These are phyloP conservation scores for Rhodomyrtus psidioides DNA, from an alignment of 441 rosid genomes.

Conservation along the genomic window DNA sequence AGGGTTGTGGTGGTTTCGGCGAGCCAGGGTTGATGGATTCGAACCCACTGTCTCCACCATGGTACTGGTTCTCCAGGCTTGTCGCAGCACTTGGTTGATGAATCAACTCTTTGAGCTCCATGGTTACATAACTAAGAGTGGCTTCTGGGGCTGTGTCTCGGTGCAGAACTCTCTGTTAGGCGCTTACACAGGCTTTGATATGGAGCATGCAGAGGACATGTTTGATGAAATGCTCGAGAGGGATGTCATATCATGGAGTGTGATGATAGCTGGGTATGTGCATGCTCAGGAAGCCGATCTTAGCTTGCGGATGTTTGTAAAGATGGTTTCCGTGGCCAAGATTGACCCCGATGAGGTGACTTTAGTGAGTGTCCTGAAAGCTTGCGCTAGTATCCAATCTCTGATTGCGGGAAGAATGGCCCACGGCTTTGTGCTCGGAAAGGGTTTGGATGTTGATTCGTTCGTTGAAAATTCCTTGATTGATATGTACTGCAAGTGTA, in stretches of 20 bases:
- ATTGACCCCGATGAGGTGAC: constrained; percentile 34
- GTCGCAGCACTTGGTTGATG: constrained; percentile 11
- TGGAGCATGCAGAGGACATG: constrained; percentile 21
- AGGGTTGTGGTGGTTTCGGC: constrained; percentile 43
- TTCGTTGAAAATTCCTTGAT: constrained; percentile 41
- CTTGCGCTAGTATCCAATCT: constrained; percentile 24
- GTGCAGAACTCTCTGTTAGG: constrained; percentile 54
- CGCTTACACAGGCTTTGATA: constrained; percentile 21
- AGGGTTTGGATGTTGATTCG: constrained; percentile 32
- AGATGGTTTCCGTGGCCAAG: constrained; percentile 25
- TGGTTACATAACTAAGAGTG: constrained; percentile 38
- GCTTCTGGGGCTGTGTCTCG: constrained; percentile 26
- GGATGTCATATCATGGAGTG: constrained; percentile 58
- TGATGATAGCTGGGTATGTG: constrained; percentile 36
- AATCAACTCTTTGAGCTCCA: constrained; percentile 31
- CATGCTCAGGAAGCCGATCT: constrained; percentile 20
- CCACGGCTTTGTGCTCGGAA: constrained; percentile 36
- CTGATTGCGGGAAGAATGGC: constrained; percentile 29
- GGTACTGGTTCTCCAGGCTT: constrained; percentile 47
- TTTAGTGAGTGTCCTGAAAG: constrained; percentile 42
- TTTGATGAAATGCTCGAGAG: constrained; percentile 48
- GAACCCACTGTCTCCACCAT: constrained; percentile 48
- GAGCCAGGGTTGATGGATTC: constrained; percentile 42
- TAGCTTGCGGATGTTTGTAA: constrained; percentile 24
- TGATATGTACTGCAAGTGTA: constrained; percentile 48